These are phyloP conservation scores for Byssothecium circinans DNA, from an alignment of 2,329 filamentous ascomycete genomes.

Conservation along the genomic window DNA sequence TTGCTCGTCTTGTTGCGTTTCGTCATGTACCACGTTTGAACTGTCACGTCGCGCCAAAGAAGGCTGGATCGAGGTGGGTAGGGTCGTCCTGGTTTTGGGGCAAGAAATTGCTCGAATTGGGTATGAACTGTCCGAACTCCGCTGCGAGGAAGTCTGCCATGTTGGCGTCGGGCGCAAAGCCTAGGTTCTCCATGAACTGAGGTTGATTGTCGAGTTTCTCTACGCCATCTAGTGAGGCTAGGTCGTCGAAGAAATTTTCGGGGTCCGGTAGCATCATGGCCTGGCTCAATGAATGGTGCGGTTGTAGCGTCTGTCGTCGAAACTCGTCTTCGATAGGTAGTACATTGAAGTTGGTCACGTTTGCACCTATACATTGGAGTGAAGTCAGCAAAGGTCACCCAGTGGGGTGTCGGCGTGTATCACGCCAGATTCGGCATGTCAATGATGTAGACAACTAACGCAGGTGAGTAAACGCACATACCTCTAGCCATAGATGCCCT, in stretches of 20 bases:
- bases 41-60: slow-evolving; percentile 28
- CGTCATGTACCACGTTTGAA: neutral
- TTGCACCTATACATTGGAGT: neutral
- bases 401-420: too few relatives aligned
- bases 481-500: neutral
- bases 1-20: neutral
- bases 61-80: slow-evolving; percentile 25
- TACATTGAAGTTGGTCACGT: slow-evolving; percentile 7
- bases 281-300: slow-evolving; percentile 19
- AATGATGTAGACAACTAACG: too few relatives aligned
- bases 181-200: slow-evolving; percentile 68
- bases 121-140: slow-evolving; percentile 48
- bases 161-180: slow-evolving; percentile 64
- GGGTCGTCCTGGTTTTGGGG: slow-evolving; percentile 18
- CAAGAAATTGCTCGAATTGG: slow-evolving; percentile 40
- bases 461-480: too few relatives aligned
- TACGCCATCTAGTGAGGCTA: slow-evolving; percentile 59
- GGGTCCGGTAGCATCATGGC: slow-evolving; percentile 45
- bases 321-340: slow-evolving; percentile 9
- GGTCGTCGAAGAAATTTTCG: slow-evolving; percentile 60
- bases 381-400: neutral
- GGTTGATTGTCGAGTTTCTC: slow-evolving; percentile 58
- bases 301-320: slow-evolving; percentile 23
- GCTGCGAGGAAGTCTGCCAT: slow-evolving; percentile 55
- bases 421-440: too few relatives aligned